Base-by-base conservation (phyloP, 805 yeast species). In the Candida methanosorbosa region DNA sequence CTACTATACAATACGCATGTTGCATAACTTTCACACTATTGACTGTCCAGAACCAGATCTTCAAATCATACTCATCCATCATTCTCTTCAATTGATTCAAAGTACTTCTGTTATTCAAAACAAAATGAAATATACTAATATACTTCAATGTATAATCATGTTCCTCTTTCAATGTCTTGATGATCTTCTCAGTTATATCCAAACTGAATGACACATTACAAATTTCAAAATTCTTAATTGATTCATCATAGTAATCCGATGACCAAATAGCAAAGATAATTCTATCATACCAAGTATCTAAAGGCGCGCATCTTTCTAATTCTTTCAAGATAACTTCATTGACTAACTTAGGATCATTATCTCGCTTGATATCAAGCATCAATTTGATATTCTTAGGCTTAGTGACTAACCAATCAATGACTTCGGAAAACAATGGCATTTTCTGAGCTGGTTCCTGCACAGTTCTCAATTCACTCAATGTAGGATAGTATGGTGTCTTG, bases 211-310 rank as follows among this genome's bases (percentile, higher is more conserved):
- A 38, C 26, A 63, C 63, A 36, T 52, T 48, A 17, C 54, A 30
- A 21, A 59, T 41, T 18, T 46, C 52, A 30, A 54, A 58, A 9
- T 36, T 38, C 4, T 39, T 41, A 16, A 61, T 33, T n/a, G 51
- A 46, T 11, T 53, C 38, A 29, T 43, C 43, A 35, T 54, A 58
- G 34, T 45, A 59, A 7, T 41, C 37, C 3, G 54, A 30, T 17
- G 45, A 45, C 68, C 68, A 63, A 19, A 63, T 38, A 4, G 68
- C 68, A 41, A 57, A 57, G 18, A 60, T 47, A 16, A 63, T 43
- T 35, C 52, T 57, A 16, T 49, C 49, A 19, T 46, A 34, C 66
- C 66, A 63, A 37, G 44, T 52, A 2, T 46, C 41, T 3, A 50
- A n/a, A 4, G 44, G 43, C 1, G 49, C 49, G 4, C 43, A 22